Evolutionary conservation across 148 eudicot species (phyloP), one percentile per base, ranked within the genome.

Genomic region (Diospyros kaki): DNA sequence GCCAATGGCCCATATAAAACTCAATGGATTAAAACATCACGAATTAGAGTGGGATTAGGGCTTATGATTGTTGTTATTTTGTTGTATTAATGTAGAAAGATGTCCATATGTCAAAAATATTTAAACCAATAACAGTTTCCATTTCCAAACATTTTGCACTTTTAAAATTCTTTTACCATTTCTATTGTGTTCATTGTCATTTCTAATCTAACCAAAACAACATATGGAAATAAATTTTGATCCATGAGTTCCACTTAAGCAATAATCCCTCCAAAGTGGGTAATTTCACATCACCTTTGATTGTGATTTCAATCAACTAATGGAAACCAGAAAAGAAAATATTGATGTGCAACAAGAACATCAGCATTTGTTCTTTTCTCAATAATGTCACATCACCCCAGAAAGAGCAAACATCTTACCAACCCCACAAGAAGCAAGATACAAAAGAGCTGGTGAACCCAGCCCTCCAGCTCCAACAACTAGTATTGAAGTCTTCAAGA

Each of bases 401-500:
- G 63, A 39, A 66, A 53, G 54, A 75, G 66, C 11, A 76, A 18
- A 70, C 4, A 76, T 67, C 85, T 80, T 82, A 95, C 99, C 98
- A 39, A 91, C 87, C 56, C 99, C 99, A 85, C 96, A 93, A 14
- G 99, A 97, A 41, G 99, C 96, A 73, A 95, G 93, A 75, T 95
- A 95, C 60, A 95, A 80, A 52, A 95, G 87, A 81, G 98, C 97
- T 72, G 99, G 99, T 40, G 99, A 87, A 6, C 99, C 99, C 77
- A 95, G 82, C 3, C 99, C 99, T 78, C 99, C 99, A 71, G 99
- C 99, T 75, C 99, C 99, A 69, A 95, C 91, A 73, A 93, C 97
- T 82, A 95, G 82, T 58, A 95, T 78, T 9, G 99, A 92, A 14
- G 97, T 84, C 67, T 89, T 93, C 79, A 91, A 75, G 69, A 95